Base-by-base conservation (phyloP, 1,139 yeast genomes). In the Magnusiomyces starmeri region DNA sequence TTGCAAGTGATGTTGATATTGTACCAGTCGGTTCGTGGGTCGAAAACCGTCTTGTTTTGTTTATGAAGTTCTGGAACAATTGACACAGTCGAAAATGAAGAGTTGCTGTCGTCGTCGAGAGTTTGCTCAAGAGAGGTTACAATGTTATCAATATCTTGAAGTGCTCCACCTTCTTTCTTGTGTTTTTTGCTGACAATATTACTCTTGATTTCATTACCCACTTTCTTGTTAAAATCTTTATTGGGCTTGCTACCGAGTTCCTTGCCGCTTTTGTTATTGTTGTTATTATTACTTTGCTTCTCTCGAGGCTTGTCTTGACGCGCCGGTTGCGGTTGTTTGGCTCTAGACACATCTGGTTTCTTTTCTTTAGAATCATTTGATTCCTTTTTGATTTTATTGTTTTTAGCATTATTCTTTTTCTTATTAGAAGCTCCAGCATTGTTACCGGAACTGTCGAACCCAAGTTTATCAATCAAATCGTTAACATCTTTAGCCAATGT, bases 21-120 rank as follows among this genome's bases (percentile, higher is more conserved):
- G 66, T 81, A 86, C 97, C 96, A 88, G 58, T 85, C 89, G 20
- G 79, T 72, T 60, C 84, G 78, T 41, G 83, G 79, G 21, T 85
- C 83, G 35, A 88, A 70, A 1, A 74, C 55, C 47, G 86, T 73
- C 57, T 78, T 81, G 43, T 79, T 78, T 14, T 51, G 46, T 3
- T 49, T 35, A 29, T 51, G 54, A n/a, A 46, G 25, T 16, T 46
- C 48, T 14, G 26, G 26, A 10, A 41, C 18, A 2, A 35, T 8
- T 8, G 21, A 24, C 12, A 46, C 12, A 20, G 46, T 37, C 9
- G 29, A 20, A 21, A 41, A 22, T 16, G 48, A 22, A 20, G 48
- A 44, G 20, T 43, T 20, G n/a, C n/a, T n/a, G 39, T 29, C 39
- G 22, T 51, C 51, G 22, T 45, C 45, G 20, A 21, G 21, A 47